Conservation (phyloP, 2,329 filamentous ascomycete species). For the Colletotrichum incanum region DNA sequence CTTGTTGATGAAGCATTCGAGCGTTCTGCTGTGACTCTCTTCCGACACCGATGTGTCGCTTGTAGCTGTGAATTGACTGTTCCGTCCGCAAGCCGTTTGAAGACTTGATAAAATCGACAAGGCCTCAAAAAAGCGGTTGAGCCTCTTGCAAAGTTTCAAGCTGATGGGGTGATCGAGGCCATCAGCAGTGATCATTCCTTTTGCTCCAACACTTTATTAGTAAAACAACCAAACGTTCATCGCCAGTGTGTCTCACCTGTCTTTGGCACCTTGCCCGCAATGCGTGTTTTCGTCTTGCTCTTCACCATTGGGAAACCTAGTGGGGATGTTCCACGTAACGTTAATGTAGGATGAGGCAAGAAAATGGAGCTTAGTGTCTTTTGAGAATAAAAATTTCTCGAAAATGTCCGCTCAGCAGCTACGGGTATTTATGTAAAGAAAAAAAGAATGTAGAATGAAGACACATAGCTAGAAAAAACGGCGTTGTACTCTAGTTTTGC, state of each 20-base stretch:
- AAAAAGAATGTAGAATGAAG: neutral
- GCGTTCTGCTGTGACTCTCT: conserved; percentile 44
- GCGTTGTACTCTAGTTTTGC: too few species aligned
- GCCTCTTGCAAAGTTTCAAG: conserved; percentile 17
- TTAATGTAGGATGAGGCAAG: neutral
- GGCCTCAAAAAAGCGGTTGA: conserved; percentile 50
- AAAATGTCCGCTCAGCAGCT: neutral
- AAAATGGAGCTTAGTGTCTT: fast-evolving
- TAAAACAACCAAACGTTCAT: neutral
- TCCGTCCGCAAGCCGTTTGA: conserved; percentile 37
- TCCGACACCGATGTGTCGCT: conserved; percentile 28
- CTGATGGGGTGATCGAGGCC: conserved; percentile 19
- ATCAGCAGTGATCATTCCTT: neutral
- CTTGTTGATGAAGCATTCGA: conserved; percentile 51
- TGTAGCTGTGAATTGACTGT: neutral
- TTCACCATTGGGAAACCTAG: neutral
- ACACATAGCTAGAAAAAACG: too few species aligned
- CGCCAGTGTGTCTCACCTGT: neutral
- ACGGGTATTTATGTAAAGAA: neutral
- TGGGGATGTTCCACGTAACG: neutral
- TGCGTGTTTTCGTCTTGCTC: neutral
- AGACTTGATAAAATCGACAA: conserved; percentile 49
- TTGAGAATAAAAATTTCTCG: neutral
- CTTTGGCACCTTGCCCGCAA: neutral
- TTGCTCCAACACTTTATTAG: neutral